Percentiles rank a stretch among this genome's conserved stretches.
phyloP scores from a whole-genome alignment of 2,329 filamentous ascomycete species.

The Epichloe glyceriae region DNA sequence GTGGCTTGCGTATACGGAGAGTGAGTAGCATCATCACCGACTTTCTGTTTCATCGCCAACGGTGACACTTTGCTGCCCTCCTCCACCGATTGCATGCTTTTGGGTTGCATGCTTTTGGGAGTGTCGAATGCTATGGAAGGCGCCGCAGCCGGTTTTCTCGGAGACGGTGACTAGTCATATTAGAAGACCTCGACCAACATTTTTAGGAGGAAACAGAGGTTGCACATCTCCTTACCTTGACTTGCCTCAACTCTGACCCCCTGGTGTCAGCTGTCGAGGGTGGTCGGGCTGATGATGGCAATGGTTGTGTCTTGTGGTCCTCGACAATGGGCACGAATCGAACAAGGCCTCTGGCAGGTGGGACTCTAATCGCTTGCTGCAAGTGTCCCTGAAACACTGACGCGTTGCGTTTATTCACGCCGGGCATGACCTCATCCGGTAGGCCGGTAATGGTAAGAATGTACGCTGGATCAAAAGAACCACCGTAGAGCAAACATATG shows the following conservation, averaged over 20 bases:
- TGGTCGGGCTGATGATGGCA: neutral
- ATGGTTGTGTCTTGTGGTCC: slow-evolving; percentile 49
- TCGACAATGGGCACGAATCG: slow-evolving; percentile 59
- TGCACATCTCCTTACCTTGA: neutral
- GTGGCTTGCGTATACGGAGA: neutral
- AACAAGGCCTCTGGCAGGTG: slow-evolving; percentile 54
- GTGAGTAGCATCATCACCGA: neutral
- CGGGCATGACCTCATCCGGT: slow-evolving; percentile 52
- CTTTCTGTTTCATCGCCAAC: neutral
- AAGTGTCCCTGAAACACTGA: slow-evolving; percentile 66
- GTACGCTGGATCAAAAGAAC: slow-evolving; percentile 68
- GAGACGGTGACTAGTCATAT: neutral
- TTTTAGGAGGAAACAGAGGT: neutral
- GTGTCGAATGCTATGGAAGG: neutral
- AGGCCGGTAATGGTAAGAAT: slow-evolving; percentile 61
- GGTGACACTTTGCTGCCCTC: neutral
- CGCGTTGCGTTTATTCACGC: slow-evolving; percentile 71
- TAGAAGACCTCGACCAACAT: neutral
- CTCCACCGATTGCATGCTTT: neutral
- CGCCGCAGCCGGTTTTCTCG: neutral
- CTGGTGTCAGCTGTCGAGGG: neutral
- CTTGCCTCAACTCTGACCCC: neutral
- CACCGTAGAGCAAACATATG: slow-evolving; percentile 60
- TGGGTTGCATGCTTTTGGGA: neutral
- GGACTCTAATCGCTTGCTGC: slow-evolving; percentile 55